Evolutionary conservation across 129 eudicot species (phyloP).

Genomic region (Arctium lappa): DNA sequence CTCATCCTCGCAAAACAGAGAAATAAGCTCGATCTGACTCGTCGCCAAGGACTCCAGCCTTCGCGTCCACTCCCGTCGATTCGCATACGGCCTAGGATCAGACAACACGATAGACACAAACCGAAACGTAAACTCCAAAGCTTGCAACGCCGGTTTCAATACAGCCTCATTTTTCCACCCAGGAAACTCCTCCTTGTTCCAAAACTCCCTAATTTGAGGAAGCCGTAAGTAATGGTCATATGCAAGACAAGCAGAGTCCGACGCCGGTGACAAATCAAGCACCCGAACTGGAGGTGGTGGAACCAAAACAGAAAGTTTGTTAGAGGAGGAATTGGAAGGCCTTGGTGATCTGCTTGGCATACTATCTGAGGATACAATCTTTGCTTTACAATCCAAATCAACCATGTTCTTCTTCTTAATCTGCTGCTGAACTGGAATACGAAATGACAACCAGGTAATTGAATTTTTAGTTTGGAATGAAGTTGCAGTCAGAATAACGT

Average conservation of each 20-base stretch:
- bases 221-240: constrained; percentile 58
- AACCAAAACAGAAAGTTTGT: constrained; percentile 34
- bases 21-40: constrained; percentile 57
- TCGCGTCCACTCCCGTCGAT: constrained; percentile 69
- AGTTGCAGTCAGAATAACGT: constrained; percentile 9
- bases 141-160: constrained; percentile 62
- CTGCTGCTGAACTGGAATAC: background rate
- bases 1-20: constrained; percentile 61
- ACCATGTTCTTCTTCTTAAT: constrained; percentile 56
- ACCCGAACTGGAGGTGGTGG: constrained; percentile 48
- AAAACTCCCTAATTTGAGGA: constrained; percentile 47
- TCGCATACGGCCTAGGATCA: constrained; percentile 69
- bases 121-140: constrained; percentile 65
- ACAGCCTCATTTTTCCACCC: constrained; percentile 57
- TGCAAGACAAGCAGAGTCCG: constrained; percentile 49
- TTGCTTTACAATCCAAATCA: constrained; percentile 66
- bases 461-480: constrained; percentile 8
- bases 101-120: constrained; percentile 50
- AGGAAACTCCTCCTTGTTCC: constrained; percentile 47
- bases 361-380: constrained; percentile 42
- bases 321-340: constrained; percentile 24
- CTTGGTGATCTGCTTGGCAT: constrained; percentile 58
- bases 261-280: constrained; percentile 53
- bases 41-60: constrained; percentile 57
- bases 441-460: background rate